phyloP scores from a whole-genome alignment of 768 basidiomycete species.

The Pseudohyphozyma bogoriensis region DNA sequence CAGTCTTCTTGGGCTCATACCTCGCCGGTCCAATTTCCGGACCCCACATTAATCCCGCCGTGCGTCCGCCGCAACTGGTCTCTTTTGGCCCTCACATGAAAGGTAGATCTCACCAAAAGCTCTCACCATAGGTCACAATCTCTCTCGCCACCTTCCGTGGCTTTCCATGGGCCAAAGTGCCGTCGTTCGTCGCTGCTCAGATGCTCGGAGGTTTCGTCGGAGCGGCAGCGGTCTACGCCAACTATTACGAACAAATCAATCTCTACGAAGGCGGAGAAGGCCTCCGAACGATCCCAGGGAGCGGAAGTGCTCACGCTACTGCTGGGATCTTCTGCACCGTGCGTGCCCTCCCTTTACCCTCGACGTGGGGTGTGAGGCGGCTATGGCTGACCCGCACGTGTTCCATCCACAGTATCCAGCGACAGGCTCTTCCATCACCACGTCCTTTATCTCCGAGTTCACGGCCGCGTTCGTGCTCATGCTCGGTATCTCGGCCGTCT shows the following conservation, averaged over 20 bases:
- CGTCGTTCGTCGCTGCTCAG: constrained; percentile 58
- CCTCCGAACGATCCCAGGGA: neutral
- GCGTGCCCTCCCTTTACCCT: neutral
- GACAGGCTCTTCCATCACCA: no score
- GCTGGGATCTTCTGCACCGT: constrained; percentile 1
- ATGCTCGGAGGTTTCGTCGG: constrained; percentile 56
- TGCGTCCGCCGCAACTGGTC: neutral
- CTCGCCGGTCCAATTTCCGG: constrained; percentile 9
- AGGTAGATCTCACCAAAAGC: neutral
- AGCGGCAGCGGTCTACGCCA: constrained; percentile 51
- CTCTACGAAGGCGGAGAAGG: constrained; percentile 1
- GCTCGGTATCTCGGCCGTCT: neutral
- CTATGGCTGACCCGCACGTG: neutral
- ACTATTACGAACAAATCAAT: constrained; percentile 45
- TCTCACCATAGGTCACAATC: constrained; percentile 38
- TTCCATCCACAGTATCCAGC: neutral
- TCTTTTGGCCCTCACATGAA: neutral
- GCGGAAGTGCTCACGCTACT: neutral
- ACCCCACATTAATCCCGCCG: constrained; percentile 5
- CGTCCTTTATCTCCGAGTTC: constrained; percentile 3
- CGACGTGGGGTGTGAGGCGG: neutral
- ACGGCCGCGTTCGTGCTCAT: neutral
- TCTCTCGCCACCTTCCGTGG: constrained; percentile 56
- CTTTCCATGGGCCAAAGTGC: constrained; percentile 73
- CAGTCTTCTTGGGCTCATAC: neutral